Evolutionary conservation across 1,139 yeast species (phyloP).

Genomic region (Debaryomyces sp.): DNA sequence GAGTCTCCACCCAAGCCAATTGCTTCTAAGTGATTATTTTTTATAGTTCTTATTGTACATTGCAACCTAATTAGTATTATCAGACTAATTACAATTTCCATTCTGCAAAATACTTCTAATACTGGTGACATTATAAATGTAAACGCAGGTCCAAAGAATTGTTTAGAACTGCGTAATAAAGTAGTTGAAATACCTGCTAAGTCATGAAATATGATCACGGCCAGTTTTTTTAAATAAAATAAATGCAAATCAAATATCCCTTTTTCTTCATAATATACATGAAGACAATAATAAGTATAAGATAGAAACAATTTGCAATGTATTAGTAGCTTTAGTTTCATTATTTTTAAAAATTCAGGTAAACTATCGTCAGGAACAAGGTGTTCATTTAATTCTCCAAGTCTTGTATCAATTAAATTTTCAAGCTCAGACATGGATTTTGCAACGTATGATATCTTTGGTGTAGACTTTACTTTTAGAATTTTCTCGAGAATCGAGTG

Average conservation of each 20-base stretch:
- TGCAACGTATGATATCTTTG: not conserved
- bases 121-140: not conserved
- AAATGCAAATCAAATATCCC: constrained; percentile 18
- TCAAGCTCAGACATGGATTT: not conserved
- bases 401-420: not conserved
- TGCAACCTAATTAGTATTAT: not conserved
- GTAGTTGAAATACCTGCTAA: not conserved
- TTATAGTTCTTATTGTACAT: not conserved
- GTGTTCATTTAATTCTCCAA: not conserved
- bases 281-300: constrained; percentile 19
- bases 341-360: constrained; percentile 8
- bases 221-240: constrained; percentile 20
- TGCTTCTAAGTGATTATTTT: not conserved
- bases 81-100: constrained; percentile 1
- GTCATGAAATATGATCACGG: constrained; percentile 4
- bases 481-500: not conserved
- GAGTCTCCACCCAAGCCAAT: not conserved
- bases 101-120: not conserved
- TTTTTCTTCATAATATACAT: constrained; percentile 19
- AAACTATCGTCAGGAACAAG: not conserved
- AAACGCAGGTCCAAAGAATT: not conserved
- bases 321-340: constrained; percentile 11
- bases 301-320: constrained; percentile 14
- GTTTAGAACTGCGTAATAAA: not conserved
- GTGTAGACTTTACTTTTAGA: not conserved